A percentile compares a stretch with the other conserved stretches of the same genome.
Conservation (phyloP, 2,329 filamentous ascomycete species). For the Purpureocillium takamizusanense region DNA sequence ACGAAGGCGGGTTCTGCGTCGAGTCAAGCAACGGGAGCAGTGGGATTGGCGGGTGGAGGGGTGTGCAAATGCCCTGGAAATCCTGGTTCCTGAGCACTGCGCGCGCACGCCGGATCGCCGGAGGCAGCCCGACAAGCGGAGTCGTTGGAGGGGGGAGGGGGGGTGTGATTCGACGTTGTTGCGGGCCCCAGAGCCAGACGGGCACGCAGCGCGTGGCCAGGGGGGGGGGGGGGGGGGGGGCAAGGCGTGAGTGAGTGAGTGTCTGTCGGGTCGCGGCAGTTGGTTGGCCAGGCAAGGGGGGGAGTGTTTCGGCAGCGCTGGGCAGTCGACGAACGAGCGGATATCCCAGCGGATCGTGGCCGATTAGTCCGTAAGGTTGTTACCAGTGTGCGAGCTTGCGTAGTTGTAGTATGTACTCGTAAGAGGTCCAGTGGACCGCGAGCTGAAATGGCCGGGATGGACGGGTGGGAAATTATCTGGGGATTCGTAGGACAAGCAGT, state of each 20-base stretch:
- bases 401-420: conserved; percentile 12
- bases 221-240: conserved; percentile 6
- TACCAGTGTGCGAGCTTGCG: too few relatives aligned
- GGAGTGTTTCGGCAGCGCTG: conserved; percentile 7
- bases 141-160: neutral
- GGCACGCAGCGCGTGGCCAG: conserved; percentile 7
- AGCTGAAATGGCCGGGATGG: conserved; percentile 16
- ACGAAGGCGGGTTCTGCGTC: neutral
- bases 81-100: neutral
- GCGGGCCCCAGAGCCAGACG: conserved; percentile 2
- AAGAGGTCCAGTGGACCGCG: conserved; percentile 1
- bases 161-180: conserved; percentile 5
- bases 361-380: neutral
- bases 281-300: conserved; percentile 6
- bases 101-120: conserved; percentile 9
- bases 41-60: neutral
- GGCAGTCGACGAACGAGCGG: conserved; percentile 6
- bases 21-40: neutral
- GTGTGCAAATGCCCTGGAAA: too few relatives aligned
- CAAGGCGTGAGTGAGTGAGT: neutral
- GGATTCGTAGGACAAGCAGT: conserved; percentile 13
- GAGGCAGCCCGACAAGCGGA: conserved; percentile 11
- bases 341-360: conserved; percentile 4
- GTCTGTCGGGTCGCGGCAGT: conserved; percentile 1
- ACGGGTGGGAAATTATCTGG: conserved; percentile 15